Percentiles rank a stretch among this genome's conserved stretches.
Conservation (phyloP, 1,139 yeast species). For the Dujonia santamariae region DNA sequence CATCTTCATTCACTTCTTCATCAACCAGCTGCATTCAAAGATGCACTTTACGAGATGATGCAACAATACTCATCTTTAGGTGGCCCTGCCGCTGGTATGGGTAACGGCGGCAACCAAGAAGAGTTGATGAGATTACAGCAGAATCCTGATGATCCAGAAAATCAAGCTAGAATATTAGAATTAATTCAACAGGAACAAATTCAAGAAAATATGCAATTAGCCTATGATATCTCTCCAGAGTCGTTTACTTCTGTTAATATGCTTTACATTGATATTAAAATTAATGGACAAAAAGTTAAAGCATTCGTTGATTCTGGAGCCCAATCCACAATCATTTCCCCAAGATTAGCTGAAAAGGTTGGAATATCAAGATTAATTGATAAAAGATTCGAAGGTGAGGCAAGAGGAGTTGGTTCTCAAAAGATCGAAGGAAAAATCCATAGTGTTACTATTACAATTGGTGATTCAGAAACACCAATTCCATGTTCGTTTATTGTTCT, state of each 20-base stretch:
- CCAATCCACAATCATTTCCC: constrained; percentile 80
- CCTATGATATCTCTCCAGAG: constrained; percentile 88
- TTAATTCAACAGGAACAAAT: constrained; percentile 69
- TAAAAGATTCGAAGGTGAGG: constrained; percentile 74
- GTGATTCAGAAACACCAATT: constrained; percentile 43
- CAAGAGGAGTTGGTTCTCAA: constrained; percentile 86
- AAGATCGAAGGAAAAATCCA: constrained; percentile 82
- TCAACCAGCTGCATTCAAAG: constrained; percentile 52
- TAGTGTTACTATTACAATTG: constrained; percentile 82
- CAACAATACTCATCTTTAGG: constrained; percentile 15
- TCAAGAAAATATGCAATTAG: constrained; percentile 73
- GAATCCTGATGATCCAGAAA: constrained; percentile 75
- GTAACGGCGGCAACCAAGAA: constrained; percentile 21
- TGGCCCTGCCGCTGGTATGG: neutral
- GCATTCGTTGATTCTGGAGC: constrained; percentile 98
- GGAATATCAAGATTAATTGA: constrained; percentile 78
- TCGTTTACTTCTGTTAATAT: constrained; percentile 78
- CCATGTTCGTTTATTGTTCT: constrained; percentile 84
- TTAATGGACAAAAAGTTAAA: constrained; percentile 77
- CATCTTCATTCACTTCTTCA: constrained; percentile 42
- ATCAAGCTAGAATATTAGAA: constrained; percentile 65
- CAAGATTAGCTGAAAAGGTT: constrained; percentile 69
- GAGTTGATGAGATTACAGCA: constrained; percentile 51
- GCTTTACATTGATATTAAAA: constrained; percentile 75
- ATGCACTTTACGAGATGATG: constrained; percentile 35